Base-by-base conservation (phyloP, 345 rosid species). In the Conringia planisiliqua region DNA sequence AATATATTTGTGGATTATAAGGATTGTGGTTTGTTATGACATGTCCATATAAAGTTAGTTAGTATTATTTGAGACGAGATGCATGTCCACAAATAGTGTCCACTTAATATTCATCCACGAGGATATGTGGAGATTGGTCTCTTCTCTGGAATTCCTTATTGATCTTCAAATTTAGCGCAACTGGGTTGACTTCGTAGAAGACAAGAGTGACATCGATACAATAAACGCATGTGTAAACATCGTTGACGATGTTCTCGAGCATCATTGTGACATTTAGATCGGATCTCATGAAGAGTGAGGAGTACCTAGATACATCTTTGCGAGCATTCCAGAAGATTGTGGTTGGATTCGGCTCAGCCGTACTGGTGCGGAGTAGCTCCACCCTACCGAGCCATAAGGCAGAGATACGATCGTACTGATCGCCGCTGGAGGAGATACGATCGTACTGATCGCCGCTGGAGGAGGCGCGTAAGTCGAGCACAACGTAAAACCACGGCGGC, bases 331-430 rank as follows among this genome's bases (percentile, higher is more conserved):
- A 91, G 88, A 86, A 91, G 64, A 91, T 78, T 10, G 96, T 93
- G 3, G 78, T 38, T 3, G 80, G 54, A 32, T 73, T 75, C 9
- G 98, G 97, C 78, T 91, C 88, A 36, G 97, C 93, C 20, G 98
- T 91, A 83, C 96, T 94, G 56, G 97, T 90, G 2, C 97, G 88
- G 63, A 94, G 85, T 2, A 94, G 82, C 93, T 94, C 98, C 36
- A 75, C 86, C 1, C 93, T 96, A 39, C 85, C 92, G 35, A 94
- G 90, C 98, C 97, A 91, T 20, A 94, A 55, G 47, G 80, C 97
- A 38, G 90, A 77, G 56, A 91, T 86, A 22, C 95, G 91, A 65
- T 90, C 88, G 73, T 89, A 87, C 61, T 94, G 97, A 7, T 87
- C 83, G 22, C 98, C 98, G 20, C 65, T 71, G 59, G n/a, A n/a